Evolutionary conservation across 495 filamentous ascomycete species (phyloP).

Genomic region (Sphaerosporella brunnea): DNA sequence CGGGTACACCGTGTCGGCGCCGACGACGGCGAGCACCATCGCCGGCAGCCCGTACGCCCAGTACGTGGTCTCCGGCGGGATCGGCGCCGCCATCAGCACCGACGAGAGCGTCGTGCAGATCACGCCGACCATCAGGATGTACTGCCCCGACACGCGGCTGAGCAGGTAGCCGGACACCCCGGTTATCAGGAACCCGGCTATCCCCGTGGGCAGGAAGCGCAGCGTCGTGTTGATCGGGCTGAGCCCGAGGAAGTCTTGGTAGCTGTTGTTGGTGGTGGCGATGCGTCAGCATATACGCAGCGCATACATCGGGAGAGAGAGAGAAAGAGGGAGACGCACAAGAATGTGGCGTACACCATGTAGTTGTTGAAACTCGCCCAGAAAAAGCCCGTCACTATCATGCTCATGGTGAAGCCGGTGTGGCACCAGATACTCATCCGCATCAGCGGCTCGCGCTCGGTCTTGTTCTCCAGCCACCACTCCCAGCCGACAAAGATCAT

Average conservation of each 20-base stretch:
- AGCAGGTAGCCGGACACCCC: slow-evolving; percentile 39
- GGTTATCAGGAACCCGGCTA: slow-evolving; percentile 33
- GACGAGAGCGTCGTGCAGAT: slow-evolving; percentile 32
- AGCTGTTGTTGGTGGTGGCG: slow-evolving; percentile 24
- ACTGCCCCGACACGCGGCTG: slow-evolving; percentile 34
- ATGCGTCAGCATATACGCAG: no score
- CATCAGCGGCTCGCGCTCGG: slow-evolving; percentile 37
- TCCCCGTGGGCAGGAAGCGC: slow-evolving; percentile 43
- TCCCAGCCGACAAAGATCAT: slow-evolving; percentile 48
- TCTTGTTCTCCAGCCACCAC: slow-evolving; percentile 35
- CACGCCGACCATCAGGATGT: slow-evolving; percentile 38
- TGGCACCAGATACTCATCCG: slow-evolving; percentile 40
- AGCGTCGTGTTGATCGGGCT: slow-evolving; percentile 39
- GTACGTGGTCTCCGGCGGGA: slow-evolving; percentile 36
- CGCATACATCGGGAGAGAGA: no score
- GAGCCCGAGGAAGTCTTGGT: slow-evolving; percentile 41
- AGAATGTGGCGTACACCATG: slow-evolving; percentile 43
- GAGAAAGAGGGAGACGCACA: slow-evolving; percentile 11
- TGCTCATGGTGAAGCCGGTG: slow-evolving; percentile 37
- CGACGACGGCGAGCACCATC: slow-evolving; percentile 40
- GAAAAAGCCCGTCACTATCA: slow-evolving; percentile 42
- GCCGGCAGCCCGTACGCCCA: slow-evolving; percentile 43
- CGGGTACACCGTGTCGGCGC: slow-evolving; percentile 42
- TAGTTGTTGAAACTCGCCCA: slow-evolving; percentile 43
- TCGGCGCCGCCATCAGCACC: slow-evolving; percentile 39